Conservation (phyloP, 2,329 filamentous ascomycete species). For the Pseudopyrenochaeta lycopersici region DNA sequence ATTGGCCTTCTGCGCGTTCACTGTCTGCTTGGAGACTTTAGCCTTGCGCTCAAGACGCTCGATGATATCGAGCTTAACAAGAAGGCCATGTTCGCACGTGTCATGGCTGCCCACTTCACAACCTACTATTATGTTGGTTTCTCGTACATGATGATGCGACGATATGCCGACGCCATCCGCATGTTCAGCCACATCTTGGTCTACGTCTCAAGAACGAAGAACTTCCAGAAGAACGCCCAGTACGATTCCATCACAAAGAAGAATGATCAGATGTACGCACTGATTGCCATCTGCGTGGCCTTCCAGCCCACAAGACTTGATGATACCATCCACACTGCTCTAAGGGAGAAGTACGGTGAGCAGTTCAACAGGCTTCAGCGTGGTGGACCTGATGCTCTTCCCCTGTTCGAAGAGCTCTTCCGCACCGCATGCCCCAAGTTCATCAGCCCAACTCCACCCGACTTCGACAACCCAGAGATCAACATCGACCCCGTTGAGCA, state of each 20-base stretch:
- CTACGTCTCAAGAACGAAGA: slow-evolving; percentile 98
- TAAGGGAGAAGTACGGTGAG: slow-evolving; percentile 99
- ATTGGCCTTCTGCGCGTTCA: slow-evolving; percentile 96
- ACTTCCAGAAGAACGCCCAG: slow-evolving; percentile 99
- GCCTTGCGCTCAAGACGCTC: slow-evolving; percentile 95
- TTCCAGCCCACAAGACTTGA: slow-evolving; percentile 97
- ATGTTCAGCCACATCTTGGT: slow-evolving; percentile 99
- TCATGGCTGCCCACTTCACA: slow-evolving; percentile 99
- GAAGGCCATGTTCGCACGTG: slow-evolving; percentile 99
- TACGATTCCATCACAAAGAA: slow-evolving; percentile 99
- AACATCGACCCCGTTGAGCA: slow-evolving; percentile 98
- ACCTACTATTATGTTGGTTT: slow-evolving; percentile 99
- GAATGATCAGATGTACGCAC: slow-evolving; percentile 99
- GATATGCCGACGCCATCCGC: slow-evolving; percentile 98
- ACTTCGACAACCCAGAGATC: slow-evolving; percentile 95
- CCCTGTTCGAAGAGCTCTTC: slow-evolving; percentile 98
- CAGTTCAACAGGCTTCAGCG: slow-evolving; percentile 97
- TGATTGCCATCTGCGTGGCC: slow-evolving; percentile 98
- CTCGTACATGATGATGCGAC: slow-evolving; percentile 99
- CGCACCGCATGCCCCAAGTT: slow-evolving; percentile 98
- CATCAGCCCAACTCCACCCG: slow-evolving; percentile 94
- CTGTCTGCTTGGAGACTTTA: slow-evolving; percentile 96
- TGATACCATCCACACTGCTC: slow-evolving; percentile 97
- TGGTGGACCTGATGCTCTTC: slow-evolving; percentile 92
- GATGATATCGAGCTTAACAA: slow-evolving; percentile 99